Evolutionary conservation across 345 rosid genomes (phyloP).

Genomic region (Crucihimalaya himalaica): DNA sequence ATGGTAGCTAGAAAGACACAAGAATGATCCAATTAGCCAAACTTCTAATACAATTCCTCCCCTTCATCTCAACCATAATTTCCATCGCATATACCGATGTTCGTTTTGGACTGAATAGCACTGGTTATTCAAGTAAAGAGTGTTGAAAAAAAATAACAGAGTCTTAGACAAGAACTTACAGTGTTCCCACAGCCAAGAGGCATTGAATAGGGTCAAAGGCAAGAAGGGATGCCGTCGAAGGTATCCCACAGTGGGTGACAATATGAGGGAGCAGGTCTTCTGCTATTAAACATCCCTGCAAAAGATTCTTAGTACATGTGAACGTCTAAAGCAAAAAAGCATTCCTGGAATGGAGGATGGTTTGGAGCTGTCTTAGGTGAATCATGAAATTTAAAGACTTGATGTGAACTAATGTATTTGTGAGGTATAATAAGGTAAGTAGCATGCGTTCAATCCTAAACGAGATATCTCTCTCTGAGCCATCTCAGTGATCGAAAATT

Average conservation of each 20-base stretch:
- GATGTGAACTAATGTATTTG: neutral
- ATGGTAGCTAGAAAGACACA: neutral
- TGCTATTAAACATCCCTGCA: constrained; percentile 39
- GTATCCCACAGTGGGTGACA: constrained; percentile 72
- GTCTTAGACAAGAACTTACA: constrained; percentile 50
- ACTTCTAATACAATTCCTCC: neutral
- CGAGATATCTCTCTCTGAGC: neutral
- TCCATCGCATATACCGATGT: neutral
- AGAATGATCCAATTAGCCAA: constrained; percentile 15
- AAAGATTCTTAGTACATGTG: constrained; percentile 20
- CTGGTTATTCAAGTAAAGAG: neutral
- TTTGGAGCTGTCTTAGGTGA: neutral
- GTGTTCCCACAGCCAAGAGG: constrained; percentile 77
- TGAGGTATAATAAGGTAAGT: constrained; percentile 3
- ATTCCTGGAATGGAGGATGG: neutral
- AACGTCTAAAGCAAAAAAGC: constrained; percentile 17
- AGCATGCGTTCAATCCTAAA: constrained; percentile 5
- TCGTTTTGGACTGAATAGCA: constrained; percentile 8
- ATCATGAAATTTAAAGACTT: neutral
- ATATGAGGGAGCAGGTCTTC: constrained; percentile 59
- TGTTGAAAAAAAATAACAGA: neutral
- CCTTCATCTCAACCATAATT: constrained; percentile 1
- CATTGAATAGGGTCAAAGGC: constrained; percentile 78
- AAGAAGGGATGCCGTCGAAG: constrained; percentile 75
- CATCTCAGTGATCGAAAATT: neutral